Conservation (phyloP, 1,139 yeast genomes). For the Saccharomycopsis hybrid region DNA sequence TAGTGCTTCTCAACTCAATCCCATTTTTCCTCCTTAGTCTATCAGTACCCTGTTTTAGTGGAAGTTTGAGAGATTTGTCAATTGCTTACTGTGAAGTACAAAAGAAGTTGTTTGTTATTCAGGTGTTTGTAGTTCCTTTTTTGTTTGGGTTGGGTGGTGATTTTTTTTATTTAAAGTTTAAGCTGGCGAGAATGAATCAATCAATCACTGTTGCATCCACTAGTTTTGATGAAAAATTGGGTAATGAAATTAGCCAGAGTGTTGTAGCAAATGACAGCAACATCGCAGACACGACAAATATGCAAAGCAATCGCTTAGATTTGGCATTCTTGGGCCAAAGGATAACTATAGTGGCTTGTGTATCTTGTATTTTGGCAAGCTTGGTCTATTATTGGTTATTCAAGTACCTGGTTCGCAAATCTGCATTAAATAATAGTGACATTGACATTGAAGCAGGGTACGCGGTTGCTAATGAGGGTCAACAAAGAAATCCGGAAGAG, state of each 20-base stretch:
- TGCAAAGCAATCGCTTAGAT: too few relatives aligned
- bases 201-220: neutral
- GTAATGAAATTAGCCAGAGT: too few relatives aligned
- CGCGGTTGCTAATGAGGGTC: neutral
- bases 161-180: too few relatives aligned
- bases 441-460: neutral
- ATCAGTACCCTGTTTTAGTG: slow-evolving; percentile 6
- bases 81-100: neutral
- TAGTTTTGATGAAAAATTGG: too few relatives aligned
- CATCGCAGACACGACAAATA: too few relatives aligned
- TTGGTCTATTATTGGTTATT: neutral
- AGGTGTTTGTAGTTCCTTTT: slow-evolving; percentile 5
- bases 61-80: neutral
- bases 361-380: too few relatives aligned
- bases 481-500: neutral
- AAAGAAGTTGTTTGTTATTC: slow-evolving; percentile 4
- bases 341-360: too few relatives aligned
- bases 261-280: too few relatives aligned
- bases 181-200: too few relatives aligned
- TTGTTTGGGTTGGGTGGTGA: neutral
- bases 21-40: slow-evolving; percentile 13
- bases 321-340: too few relatives aligned
- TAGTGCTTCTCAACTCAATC: neutral
- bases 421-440: neutral
- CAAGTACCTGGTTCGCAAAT: neutral